These are phyloP conservation scores for Malus hybrid DNA, from an alignment of 331 rosid genomes.

Conservation along the genomic window DNA sequence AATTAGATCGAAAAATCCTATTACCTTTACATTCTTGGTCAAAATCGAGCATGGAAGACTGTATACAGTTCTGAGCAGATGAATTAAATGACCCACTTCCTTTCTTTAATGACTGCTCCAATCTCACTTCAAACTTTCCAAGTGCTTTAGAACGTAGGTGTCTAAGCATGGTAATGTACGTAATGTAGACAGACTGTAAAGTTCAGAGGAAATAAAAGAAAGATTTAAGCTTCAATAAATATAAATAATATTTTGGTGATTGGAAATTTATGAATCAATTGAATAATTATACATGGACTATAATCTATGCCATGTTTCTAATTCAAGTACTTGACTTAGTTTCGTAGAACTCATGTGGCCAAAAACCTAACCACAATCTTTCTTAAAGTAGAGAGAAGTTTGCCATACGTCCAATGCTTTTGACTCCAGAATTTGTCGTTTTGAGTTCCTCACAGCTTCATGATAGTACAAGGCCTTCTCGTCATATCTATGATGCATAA, in stretches of 20 bases:
- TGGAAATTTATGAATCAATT: too few relatives aligned
- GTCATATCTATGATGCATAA: constrained; percentile 40
- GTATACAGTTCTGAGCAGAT: constrained; percentile 33
- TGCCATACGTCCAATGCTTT: constrained; percentile 56
- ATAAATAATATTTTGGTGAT: background rate
- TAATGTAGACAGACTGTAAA: constrained; percentile 54
- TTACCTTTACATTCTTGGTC: constrained; percentile 74
- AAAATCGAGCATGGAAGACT: constrained; percentile 43
- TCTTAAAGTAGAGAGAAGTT: background rate
- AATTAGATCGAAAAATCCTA: background rate
- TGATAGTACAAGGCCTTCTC: constrained; percentile 56
- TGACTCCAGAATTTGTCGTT: constrained; percentile 45
- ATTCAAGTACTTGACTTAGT: too few relatives aligned
- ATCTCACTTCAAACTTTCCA: constrained; percentile 46
- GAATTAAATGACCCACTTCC: constrained; percentile 67
- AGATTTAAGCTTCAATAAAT: background rate
- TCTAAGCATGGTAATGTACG: constrained; percentile 53
- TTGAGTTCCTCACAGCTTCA: constrained; percentile 60
- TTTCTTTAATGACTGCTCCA: constrained; percentile 48
- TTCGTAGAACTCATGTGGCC: too few relatives aligned
- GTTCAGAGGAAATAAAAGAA: constrained; percentile 7
- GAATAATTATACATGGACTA: too few relatives aligned
- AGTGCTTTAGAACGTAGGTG: constrained; percentile 52
- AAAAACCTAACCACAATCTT: background rate
- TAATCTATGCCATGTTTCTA: too few relatives aligned